These are phyloP conservation scores for Elsinoe perseae DNA, from an alignment of 2,329 filamentous ascomycete genomes.

Conservation along the genomic window DNA sequence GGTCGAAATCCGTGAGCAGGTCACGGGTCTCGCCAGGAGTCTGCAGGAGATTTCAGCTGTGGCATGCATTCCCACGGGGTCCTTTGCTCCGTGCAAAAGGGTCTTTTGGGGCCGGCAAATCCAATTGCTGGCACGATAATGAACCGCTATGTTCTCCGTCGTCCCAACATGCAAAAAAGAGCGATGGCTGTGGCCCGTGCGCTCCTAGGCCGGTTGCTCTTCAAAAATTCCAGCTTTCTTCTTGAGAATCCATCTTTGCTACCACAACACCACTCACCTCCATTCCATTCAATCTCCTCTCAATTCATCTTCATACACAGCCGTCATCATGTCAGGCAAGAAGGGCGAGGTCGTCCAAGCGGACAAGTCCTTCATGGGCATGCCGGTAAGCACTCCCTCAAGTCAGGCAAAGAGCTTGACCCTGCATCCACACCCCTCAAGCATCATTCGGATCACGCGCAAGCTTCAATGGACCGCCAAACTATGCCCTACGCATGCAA, in stretches of 20 bases:
- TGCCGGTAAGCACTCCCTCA: conserved; percentile 32
- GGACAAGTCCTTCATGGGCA: conserved; percentile 49
- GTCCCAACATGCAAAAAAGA: background rate
- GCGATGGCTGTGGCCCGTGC: background rate
- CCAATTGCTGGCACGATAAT: conserved; percentile 1
- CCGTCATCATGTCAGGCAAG: conserved; percentile 33
- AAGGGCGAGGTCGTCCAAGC: conserved; percentile 42
- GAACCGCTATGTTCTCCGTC: background rate
- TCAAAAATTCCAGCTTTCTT: conserved; percentile 2
- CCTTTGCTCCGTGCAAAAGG: background rate
- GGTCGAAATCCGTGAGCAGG: too few relatives aligned
- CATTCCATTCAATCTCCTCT: conserved; percentile 17
- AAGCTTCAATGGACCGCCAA: conserved; percentile 7
- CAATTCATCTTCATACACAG: conserved; percentile 29
- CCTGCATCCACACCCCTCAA: background rate
- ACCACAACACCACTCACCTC: conserved; percentile 3
- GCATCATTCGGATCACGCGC: conserved; percentile 18
- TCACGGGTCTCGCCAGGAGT: background rate
- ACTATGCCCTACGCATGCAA: background rate
- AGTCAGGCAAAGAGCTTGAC: conserved; percentile 17
- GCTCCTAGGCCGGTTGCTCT: background rate
- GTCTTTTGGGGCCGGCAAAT: background rate
- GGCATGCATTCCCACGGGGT: background rate
- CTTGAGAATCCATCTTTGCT: background rate
- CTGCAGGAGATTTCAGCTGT: background rate